These are phyloP conservation scores for Zoysia matrella DNA, from an alignment of 202 grass and related monocot genomes.

Conservation along the genomic window DNA sequence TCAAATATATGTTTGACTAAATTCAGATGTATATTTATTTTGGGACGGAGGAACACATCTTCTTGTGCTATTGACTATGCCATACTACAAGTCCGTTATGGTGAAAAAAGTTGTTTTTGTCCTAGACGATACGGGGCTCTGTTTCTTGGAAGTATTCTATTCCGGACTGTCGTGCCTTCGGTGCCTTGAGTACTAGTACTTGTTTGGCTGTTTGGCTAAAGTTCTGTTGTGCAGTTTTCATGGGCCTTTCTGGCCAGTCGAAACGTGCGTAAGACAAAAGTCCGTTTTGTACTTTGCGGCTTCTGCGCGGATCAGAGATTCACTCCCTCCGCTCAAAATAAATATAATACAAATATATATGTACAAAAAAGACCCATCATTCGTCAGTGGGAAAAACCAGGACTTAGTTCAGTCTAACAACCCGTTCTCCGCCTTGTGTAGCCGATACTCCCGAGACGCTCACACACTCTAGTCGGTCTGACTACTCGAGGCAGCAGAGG, in stretches of 20 bases:
- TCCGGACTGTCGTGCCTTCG: not conserved
- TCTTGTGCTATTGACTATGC: not conserved
- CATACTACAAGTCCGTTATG: no score
- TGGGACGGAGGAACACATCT: not conserved
- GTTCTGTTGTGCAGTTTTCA: not conserved
- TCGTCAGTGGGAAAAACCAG: no score
- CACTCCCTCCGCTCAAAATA: not conserved
- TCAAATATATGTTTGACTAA: no score
- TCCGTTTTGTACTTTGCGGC: not conserved
- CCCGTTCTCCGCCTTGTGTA: no score
- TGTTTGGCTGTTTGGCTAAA: not conserved
- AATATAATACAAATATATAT: no score
- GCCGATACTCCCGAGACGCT: conserved; percentile 33
- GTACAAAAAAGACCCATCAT: no score
- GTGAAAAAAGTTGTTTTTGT: not conserved
- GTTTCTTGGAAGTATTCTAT: not conserved
- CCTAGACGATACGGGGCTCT: not conserved
- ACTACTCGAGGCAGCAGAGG: not conserved
- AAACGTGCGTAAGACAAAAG: not conserved
- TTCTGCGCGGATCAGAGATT: not conserved
- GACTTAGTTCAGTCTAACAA: no score
- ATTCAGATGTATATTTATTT: no score
- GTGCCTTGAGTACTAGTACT: no score
- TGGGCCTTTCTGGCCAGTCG: no score
- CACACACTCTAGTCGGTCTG: not conserved